A percentile compares a stretch with the other conserved stretches of the same genome.
Evolutionary conservation across 2,329 filamentous ascomycete species (phyloP).

Genomic region (Exophiala viscosa): DNA sequence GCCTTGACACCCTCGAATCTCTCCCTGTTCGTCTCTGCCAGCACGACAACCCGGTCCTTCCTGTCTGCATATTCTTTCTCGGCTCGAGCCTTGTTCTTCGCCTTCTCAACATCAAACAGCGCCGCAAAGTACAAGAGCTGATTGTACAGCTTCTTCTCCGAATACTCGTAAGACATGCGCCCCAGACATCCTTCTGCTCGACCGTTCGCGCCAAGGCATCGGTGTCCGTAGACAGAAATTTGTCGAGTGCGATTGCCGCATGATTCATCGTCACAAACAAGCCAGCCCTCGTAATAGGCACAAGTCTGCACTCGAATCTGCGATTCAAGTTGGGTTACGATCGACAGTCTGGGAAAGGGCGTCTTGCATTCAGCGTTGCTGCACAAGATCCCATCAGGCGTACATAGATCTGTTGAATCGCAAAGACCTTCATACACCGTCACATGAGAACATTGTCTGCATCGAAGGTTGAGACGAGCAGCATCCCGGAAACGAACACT

Average conservation of each 20-base stretch:
- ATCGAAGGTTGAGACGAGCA: conserved; percentile 70
- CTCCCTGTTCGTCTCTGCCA: conserved; percentile 77
- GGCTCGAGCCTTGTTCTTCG: conserved; percentile 51
- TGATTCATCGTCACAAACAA: conserved; percentile 82
- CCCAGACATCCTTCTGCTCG: conserved; percentile 80
- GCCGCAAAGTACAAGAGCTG: conserved; percentile 83
- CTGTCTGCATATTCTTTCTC: conserved; percentile 52
- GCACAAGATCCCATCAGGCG: conserved; percentile 72
- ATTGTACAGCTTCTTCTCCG: conserved; percentile 89
- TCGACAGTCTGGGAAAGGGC: conserved; percentile 63
- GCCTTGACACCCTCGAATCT: conserved; percentile 73
- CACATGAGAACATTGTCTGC: conserved; percentile 70
- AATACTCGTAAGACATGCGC: conserved; percentile 81
- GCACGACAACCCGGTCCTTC: conserved; percentile 62
- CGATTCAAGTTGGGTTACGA: conserved; percentile 82
- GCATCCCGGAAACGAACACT: conserved; percentile 83
- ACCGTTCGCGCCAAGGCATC: conserved; percentile 82
- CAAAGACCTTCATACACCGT: conserved; percentile 74
- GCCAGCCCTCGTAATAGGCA: conserved; percentile 87
- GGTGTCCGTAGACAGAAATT: conserved; percentile 86
- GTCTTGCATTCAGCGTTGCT: conserved; percentile 59
- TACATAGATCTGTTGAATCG: conserved; percentile 56
- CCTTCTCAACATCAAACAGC: conserved; percentile 87
- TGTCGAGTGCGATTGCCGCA: conserved; percentile 85
- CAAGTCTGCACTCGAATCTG: conserved; percentile 74